These are phyloP conservation scores for Ulvella scutata DNA, from an alignment of 139 green algal species.

Conservation along the genomic window DNA sequence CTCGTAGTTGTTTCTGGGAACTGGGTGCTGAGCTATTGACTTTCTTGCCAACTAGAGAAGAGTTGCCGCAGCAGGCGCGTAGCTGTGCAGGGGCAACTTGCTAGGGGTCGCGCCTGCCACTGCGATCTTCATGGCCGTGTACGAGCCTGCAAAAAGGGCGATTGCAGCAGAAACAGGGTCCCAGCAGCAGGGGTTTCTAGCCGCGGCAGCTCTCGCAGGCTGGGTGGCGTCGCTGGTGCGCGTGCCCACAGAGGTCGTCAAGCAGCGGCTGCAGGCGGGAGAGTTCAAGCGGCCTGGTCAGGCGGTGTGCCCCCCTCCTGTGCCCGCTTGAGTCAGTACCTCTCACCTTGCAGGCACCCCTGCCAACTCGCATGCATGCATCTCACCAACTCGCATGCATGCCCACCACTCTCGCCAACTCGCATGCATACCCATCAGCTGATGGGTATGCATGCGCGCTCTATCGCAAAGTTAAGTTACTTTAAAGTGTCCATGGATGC, in stretches of 20 bases:
- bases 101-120: conserved; percentile 62
- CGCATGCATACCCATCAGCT: conserved; percentile 1
- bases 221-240: conserved; percentile 69
- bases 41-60: no score
- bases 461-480: not conserved
- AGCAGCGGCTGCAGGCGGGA: conserved; percentile 85
- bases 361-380: not conserved
- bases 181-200: conserved; percentile 14
- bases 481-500: not conserved
- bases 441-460: not conserved
- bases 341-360: not conserved
- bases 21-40: no score
- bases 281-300: conserved; percentile 35
- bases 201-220: conserved; percentile 50
- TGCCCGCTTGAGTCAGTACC: not conserved
- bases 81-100: conserved; percentile 2
- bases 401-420: not conserved
- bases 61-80: no score
- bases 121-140: conserved; percentile 89
- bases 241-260: conserved; percentile 95
- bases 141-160: conserved; percentile 78
- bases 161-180: not conserved
- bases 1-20: no score
- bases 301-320: conserved; percentile 22
- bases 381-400: not conserved